phyloP scores from a whole-genome alignment of 2,329 filamentous ascomycete genomes.

The Beauveria sp. region DNA sequence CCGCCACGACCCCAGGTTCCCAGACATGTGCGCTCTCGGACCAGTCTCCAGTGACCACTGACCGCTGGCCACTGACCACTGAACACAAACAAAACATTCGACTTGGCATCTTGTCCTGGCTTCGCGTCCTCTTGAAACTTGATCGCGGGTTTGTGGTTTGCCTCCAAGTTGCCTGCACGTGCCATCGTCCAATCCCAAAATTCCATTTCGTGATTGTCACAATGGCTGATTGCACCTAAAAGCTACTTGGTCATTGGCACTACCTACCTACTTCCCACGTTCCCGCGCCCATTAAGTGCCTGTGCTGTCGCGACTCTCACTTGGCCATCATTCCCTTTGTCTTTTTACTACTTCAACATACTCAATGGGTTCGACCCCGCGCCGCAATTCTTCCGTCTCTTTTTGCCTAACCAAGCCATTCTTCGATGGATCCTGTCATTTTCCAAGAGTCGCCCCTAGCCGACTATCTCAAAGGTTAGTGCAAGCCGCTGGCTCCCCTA shows the following conservation, averaged over 20 bases:
- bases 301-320: neutral
- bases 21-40: slow-evolving; percentile 5
- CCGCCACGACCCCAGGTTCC: neutral
- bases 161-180: neutral
- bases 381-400: neutral
- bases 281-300: neutral
- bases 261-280: neutral
- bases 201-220: neutral
- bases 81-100: slow-evolving; percentile 1
- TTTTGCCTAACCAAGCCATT: neutral
- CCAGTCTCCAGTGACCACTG: too few relatives aligned
- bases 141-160: slow-evolving; percentile 2
- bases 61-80: too few relatives aligned
- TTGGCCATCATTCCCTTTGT: slow-evolving; percentile 4
- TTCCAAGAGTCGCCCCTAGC: slow-evolving; percentile 83
- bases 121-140: slow-evolving; percentile 1
- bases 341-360: neutral
- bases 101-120: slow-evolving; percentile 2
- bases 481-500: neutral
- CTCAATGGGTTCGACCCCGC: neutral
- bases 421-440: slow-evolving; percentile 74
- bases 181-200: neutral
- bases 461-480: slow-evolving; percentile 76
- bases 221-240: slow-evolving; percentile 2
- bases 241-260: neutral